These are phyloP conservation scores for Bolboschoenus planiculmis DNA, from an alignment of 176 grass and related monocot species.

Conservation along the genomic window DNA sequence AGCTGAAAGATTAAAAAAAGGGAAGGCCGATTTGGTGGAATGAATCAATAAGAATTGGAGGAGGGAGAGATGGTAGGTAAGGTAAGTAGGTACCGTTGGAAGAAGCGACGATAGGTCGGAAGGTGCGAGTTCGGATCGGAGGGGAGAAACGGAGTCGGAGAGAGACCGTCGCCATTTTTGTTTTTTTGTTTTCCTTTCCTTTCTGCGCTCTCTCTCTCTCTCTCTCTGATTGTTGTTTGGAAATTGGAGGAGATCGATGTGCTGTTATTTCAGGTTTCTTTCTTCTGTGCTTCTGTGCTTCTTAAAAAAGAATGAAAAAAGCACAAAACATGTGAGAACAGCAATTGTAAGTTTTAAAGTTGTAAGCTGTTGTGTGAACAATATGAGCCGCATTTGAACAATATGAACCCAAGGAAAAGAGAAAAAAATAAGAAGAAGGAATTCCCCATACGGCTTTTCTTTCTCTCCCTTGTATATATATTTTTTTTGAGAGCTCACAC, in stretches of 20 bases:
- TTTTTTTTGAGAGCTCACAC: too few species aligned
- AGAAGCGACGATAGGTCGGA: conserved; percentile 13
- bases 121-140: not conserved
- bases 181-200: not conserved
- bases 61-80: not conserved
- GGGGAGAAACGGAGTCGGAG: conserved; percentile 9
- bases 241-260: too few species aligned
- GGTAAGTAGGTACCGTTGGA: not conserved
- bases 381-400: too few species aligned
- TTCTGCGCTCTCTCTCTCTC: not conserved
- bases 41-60: not conserved
- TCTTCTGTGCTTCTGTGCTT: not conserved
- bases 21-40: not conserved
- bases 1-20: too few species aligned
- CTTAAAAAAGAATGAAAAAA: too few species aligned
- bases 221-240: too few species aligned
- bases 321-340: too few species aligned
- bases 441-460: not conserved
- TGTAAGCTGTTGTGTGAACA: too few species aligned
- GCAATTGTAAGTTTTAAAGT: too few species aligned
- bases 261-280: too few species aligned
- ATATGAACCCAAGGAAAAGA: too few species aligned
- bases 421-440: too few species aligned
- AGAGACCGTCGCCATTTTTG: conserved; percentile 19
- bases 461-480: not conserved